phyloP scores from a whole-genome alignment of 2,329 filamentous ascomycete genomes.

The Trichoderma semiorbis region DNA sequence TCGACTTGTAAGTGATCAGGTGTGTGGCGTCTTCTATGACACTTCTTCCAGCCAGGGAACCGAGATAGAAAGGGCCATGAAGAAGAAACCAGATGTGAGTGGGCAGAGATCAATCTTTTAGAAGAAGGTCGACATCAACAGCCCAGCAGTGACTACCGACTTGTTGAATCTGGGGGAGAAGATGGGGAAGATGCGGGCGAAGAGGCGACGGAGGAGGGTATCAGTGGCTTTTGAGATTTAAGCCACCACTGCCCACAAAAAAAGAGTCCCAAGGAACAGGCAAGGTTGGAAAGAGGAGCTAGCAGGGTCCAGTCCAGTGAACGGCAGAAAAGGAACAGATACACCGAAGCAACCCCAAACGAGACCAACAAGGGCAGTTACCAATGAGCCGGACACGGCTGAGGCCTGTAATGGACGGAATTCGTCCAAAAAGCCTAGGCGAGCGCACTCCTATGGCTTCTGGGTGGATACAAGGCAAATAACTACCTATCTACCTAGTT shows the following conservation, averaged over 20 bases:
- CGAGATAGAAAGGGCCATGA: background rate
- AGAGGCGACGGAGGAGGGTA: conserved; percentile 16
- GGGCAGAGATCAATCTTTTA: background rate
- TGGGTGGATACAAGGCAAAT: conserved; percentile 15
- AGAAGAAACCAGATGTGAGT: background rate
- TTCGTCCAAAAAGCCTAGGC: conserved; percentile 1
- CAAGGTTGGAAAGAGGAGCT: conserved; percentile 11
- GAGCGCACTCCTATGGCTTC: background rate
- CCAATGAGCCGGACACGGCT: conserved; percentile 24
- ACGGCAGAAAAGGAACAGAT: conserved; percentile 13
- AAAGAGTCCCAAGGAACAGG: background rate
- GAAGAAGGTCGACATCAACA: background rate
- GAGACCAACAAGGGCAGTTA: conserved; percentile 21
- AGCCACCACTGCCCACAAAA: conserved; percentile 12
- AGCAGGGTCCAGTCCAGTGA: conserved; percentile 16
- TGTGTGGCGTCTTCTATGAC: background rate
- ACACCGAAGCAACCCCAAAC: conserved; percentile 23
- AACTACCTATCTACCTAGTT: conserved; percentile 3
- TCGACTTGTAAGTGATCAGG: conserved; percentile 1
- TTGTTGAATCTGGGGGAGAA: conserved; percentile 16
- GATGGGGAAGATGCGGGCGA: conserved; percentile 17
- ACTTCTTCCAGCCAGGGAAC: background rate
- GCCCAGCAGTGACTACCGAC: background rate
- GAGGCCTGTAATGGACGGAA: conserved; percentile 13
- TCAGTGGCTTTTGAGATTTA: conserved; percentile 26